A percentile compares a stretch with the other conserved stretches of the same genome.
These are phyloP conservation scores for Casuarina equisetifolia DNA, from an alignment of 306 rosid species.

Conservation along the genomic window DNA sequence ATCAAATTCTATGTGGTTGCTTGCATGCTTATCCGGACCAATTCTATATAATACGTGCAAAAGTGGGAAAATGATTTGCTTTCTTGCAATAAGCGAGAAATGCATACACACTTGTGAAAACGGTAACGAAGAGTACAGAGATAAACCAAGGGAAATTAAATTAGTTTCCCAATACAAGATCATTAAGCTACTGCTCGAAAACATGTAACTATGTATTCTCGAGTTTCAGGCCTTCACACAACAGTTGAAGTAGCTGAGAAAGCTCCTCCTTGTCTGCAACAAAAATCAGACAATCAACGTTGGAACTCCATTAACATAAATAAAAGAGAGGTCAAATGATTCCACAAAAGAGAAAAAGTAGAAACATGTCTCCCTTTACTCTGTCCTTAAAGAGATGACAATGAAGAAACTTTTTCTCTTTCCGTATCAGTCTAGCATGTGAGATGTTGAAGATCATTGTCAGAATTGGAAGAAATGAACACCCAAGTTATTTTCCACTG, in stretches of 20 bases:
- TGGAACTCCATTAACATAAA: background rate
- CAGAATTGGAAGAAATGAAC: too few species aligned
- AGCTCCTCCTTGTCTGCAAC: constrained; percentile 64
- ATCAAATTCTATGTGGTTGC: background rate
- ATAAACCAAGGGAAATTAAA: background rate
- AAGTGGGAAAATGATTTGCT: background rate
- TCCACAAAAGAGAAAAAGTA: too few species aligned
- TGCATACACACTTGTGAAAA: background rate
- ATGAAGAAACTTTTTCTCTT: background rate
- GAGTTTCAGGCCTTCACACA: constrained; percentile 67
- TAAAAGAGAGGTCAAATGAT: too few species aligned
- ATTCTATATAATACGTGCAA: background rate
- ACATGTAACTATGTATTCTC: background rate
- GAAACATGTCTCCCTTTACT: background rate
- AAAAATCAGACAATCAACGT: background rate
- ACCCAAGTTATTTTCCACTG: background rate
- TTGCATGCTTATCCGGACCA: background rate
- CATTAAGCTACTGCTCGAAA: background rate
- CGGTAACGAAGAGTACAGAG: background rate
- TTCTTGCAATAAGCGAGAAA: background rate
- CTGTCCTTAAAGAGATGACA: background rate
- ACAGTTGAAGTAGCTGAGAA: constrained; percentile 90
- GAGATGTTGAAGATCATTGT: too few species aligned
- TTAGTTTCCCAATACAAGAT: background rate
- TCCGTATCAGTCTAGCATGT: too few species aligned